phyloP scores from a whole-genome alignment of 768 basidiomycete species.

The Trametes sanguinea region DNA sequence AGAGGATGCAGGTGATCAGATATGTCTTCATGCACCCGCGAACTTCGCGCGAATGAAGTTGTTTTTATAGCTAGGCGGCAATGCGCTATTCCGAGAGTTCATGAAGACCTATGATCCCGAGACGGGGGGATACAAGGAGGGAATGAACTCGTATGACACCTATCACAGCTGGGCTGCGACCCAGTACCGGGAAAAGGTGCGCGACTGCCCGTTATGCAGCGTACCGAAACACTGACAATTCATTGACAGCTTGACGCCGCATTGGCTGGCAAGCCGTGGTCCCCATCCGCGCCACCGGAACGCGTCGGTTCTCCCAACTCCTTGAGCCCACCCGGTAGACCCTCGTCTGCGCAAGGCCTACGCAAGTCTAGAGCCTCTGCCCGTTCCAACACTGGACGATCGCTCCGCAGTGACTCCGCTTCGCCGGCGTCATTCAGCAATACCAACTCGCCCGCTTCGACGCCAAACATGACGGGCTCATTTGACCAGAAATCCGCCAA shows the following conservation, averaged over 20 bases:
- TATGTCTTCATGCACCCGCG: background rate
- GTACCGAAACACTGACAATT: slow-evolving; percentile 20
- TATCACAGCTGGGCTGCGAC: slow-evolving; percentile 95
- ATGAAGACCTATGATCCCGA: slow-evolving; percentile 70
- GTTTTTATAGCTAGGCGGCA: slow-evolving; percentile 75
- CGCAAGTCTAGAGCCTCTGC: slow-evolving; percentile 82
- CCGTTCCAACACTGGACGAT: slow-evolving; percentile 49
- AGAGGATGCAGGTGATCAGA: slow-evolving; percentile 78
- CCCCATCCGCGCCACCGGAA: slow-evolving; percentile 70
- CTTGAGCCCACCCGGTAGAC: slow-evolving; percentile 52
- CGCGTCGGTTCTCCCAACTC: slow-evolving; percentile 37
- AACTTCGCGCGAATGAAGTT: slow-evolving; percentile 14
- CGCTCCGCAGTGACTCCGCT: slow-evolving; percentile 55
- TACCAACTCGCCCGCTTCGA: slow-evolving; percentile 32
- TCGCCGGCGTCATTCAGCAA: slow-evolving; percentile 55
- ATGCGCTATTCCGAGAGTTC: slow-evolving; percentile 79
- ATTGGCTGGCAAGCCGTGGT: slow-evolving; percentile 77
- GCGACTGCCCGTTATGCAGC: slow-evolving; percentile 17
- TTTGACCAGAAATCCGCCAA: slow-evolving; percentile 75
- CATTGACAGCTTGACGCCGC: slow-evolving; percentile 69
- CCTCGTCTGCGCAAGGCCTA: slow-evolving; percentile 77
- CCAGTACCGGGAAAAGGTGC: slow-evolving; percentile 93
- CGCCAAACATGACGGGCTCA: slow-evolving; percentile 43
- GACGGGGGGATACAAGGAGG: slow-evolving; percentile 68
- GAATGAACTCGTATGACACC: slow-evolving; percentile 65